Evolutionary conservation across 805 yeast genomes (phyloP).

Genomic region (Metschnikowia dekortorum): DNA sequence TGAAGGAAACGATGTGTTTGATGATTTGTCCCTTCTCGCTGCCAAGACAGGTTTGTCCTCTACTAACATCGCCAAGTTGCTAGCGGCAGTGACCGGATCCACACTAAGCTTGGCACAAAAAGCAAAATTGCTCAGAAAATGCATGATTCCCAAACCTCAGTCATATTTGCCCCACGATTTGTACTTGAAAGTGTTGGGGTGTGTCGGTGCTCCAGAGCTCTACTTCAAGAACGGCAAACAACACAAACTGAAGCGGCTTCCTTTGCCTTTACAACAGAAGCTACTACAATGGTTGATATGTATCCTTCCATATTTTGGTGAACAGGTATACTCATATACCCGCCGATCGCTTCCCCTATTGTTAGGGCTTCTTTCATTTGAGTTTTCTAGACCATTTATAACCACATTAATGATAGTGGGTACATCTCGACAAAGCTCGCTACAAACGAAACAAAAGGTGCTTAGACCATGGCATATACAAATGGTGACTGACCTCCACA

Average conservation of each 20-base stretch:
- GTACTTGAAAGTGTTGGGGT: conserved; percentile 8
- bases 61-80: conserved; percentile 4
- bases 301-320: conserved; percentile 13
- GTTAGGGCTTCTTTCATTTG: conserved; percentile 14
- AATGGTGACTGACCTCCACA: conserved; percentile 8
- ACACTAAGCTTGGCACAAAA: conserved; percentile 3
- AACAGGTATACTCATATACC: background rate
- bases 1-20: conserved; percentile 1
- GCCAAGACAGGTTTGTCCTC: conserved; percentile 3
- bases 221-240: conserved; percentile 16
- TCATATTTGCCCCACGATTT: conserved; percentile 4
- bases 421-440: conserved; percentile 1
- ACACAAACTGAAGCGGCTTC: conserved; percentile 17
- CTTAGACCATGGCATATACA: conserved; percentile 15
- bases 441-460: conserved; percentile 1
- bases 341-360: conserved; percentile 12
- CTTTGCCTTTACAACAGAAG: conserved; percentile 9
- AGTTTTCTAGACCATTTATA: conserved; percentile 15
- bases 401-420: conserved; percentile 10
- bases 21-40: background rate
- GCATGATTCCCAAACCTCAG: conserved; percentile 10
- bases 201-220: conserved; percentile 15
- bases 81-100: conserved; percentile 9
- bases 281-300: conserved; percentile 16
- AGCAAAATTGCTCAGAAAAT: conserved; percentile 3